phyloP scores from a whole-genome alignment of 208 protist species.

The Trypanosoma lewisi region DNA sequence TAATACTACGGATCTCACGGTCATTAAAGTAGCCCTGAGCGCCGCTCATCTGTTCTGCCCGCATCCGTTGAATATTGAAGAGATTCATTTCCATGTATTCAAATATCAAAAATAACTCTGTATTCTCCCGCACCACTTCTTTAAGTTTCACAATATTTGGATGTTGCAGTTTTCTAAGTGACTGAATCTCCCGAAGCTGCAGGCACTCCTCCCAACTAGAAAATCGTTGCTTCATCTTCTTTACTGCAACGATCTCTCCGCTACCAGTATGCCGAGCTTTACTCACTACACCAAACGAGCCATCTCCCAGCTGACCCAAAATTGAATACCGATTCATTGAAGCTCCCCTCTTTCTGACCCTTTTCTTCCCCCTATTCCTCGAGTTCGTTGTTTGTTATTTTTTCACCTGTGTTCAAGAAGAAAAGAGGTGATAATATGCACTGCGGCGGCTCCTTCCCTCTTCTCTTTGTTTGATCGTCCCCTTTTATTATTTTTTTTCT shows the following conservation, averaged over 20 bases:
- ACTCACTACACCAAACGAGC: conserved; percentile 96
- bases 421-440: neutral
- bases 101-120: conserved; percentile 98
- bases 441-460: too few relatives aligned
- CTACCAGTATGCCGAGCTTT: conserved; percentile 90
- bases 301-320: conserved; percentile 94
- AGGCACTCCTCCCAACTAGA: conserved; percentile 98
- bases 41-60: conserved; percentile 73
- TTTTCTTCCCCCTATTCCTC: neutral
- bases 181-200: conserved; percentile 95
- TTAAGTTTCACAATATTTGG: conserved; percentile 97
- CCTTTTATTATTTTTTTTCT: too few relatives aligned
- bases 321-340: conserved; percentile 96
- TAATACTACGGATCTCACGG: conserved; percentile 92
- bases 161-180: conserved; percentile 95
- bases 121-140: conserved; percentile 97
- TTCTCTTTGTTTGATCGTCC: too few relatives aligned
- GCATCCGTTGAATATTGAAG: conserved; percentile 94
- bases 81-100: conserved; percentile 97
- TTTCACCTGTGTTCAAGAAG: neutral
- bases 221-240: conserved; percentile 99
- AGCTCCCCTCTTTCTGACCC: neutral
- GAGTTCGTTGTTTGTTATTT: conserved; percentile 2
- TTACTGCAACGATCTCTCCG: conserved; percentile 96
- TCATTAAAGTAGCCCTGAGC: conserved; percentile 90